phyloP scores from a whole-genome alignment of 164 flowering plant species.

The Dillenia suffruticosa region DNA sequence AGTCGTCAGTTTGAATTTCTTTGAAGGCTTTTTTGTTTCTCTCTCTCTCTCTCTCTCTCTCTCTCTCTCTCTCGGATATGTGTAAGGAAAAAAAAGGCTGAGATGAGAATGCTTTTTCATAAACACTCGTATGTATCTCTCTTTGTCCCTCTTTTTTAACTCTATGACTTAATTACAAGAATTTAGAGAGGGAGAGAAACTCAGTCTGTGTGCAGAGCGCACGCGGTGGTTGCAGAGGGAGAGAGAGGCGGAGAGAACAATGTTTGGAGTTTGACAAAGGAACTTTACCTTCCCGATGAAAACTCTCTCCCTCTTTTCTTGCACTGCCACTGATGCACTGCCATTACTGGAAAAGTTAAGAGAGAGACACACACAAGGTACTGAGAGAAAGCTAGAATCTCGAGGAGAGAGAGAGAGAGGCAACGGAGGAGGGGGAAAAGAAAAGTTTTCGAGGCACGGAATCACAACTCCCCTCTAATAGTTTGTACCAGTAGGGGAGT shows the following conservation, averaged over 20 bases:
- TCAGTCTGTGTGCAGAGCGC: conserved; percentile 16
- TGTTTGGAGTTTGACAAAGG: conserved; percentile 2
- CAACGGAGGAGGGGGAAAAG: conserved; percentile 1
- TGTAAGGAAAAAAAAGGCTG: background rate
- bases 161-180: too few species aligned
- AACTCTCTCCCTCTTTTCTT: conserved; percentile 46
- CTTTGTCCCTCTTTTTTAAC: too few species aligned
- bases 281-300: conserved; percentile 82
- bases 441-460: conserved; percentile 24
- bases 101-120: background rate
- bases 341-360: conserved; percentile 37
- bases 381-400: conserved; percentile 13
- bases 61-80: conserved; percentile 3
- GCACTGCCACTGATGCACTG: conserved; percentile 63
- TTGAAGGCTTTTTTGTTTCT: conserved; percentile 22
- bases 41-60: conserved; percentile 3
- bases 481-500: too few species aligned
- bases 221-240: conserved; percentile 22
- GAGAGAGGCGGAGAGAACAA: conserved; percentile 6
- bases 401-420: conserved; percentile 23
- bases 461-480: conserved; percentile 5
- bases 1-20: conserved; percentile 23
- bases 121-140: background rate
- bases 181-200: conserved; percentile 6
- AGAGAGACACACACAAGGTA: conserved; percentile 16